phyloP scores from a whole-genome alignment of 2,329 filamentous ascomycete genomes.

The Colletotrichum cordylinicola region DNA sequence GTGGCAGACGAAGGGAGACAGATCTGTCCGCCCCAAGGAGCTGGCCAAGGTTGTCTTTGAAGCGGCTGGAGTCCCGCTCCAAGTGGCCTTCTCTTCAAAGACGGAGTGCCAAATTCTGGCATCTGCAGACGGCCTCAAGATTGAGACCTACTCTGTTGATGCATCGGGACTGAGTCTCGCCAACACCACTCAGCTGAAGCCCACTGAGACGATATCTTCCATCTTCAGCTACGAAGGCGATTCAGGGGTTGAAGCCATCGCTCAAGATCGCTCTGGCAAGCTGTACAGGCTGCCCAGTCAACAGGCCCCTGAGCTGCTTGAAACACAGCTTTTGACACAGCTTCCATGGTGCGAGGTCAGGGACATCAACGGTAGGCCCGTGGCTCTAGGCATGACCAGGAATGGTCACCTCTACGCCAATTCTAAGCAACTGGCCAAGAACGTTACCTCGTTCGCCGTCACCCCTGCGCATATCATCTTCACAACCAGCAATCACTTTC shows the following conservation, averaged over 20 bases:
- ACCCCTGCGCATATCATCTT: constrained; percentile 86
- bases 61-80: constrained; percentile 29
- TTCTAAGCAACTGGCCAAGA: constrained; percentile 75
- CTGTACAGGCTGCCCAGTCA: constrained; percentile 43
- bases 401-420: constrained; percentile 83
- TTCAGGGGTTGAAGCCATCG: constrained; percentile 38
- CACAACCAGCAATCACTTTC: constrained; percentile 88
- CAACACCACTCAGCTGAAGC: background rate
- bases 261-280: constrained; percentile 52
- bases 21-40: constrained; percentile 49
- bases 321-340: constrained; percentile 32
- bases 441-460: constrained; percentile 89
- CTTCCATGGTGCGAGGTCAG: constrained; percentile 56
- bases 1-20: constrained; percentile 68
- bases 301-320: background rate
- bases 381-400: constrained; percentile 70
- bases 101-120: constrained; percentile 35
- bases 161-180: background rate
- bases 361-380: constrained; percentile 15
- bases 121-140: constrained; percentile 27
- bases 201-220: constrained; percentile 21
- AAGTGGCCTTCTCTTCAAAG: constrained; percentile 34
- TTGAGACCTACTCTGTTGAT: constrained; percentile 5
- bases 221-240: constrained; percentile 38
- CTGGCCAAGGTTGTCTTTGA: constrained; percentile 44